Conservation (phyloP, 2,329 filamentous ascomycete genomes). For the Xylariaceae sp. region DNA sequence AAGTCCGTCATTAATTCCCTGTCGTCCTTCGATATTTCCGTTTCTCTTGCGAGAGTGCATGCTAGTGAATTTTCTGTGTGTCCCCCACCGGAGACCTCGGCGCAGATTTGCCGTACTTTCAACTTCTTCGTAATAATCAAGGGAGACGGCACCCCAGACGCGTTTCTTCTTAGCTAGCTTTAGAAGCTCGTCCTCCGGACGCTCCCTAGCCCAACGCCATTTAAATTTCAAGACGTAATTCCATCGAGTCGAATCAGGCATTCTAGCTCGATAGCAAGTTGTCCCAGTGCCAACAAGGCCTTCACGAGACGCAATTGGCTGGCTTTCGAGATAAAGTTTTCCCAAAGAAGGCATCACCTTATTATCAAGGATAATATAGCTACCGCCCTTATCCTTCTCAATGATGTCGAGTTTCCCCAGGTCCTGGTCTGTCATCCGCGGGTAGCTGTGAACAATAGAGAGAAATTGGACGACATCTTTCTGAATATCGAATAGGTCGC, state of each 20-base stretch:
- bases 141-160: slow-evolving; percentile 38
- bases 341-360: slow-evolving; percentile 21
- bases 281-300: slow-evolving; percentile 39
- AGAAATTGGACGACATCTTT: slow-evolving; percentile 40
- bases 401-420: slow-evolving; percentile 37
- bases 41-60: neutral
- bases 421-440: slow-evolving; percentile 39
- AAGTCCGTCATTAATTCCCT: slow-evolving; percentile 16
- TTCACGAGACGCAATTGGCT: slow-evolving; percentile 37
- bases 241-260: slow-evolving; percentile 34
- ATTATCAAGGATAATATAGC: slow-evolving; percentile 24
- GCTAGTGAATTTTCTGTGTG: slow-evolving; percentile 25
- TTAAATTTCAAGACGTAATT: slow-evolving; percentile 42
- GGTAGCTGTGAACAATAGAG: slow-evolving; percentile 39
- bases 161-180: slow-evolving; percentile 37
- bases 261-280: slow-evolving; percentile 41
- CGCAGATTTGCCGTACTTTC: slow-evolving; percentile 37
- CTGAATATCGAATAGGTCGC: slow-evolving; percentile 39
- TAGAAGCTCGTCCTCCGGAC: slow-evolving; percentile 43
- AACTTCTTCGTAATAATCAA: slow-evolving; percentile 37
- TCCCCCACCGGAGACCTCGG: slow-evolving; percentile 32
- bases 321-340: slow-evolving; percentile 40
- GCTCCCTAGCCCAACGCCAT: slow-evolving; percentile 41
- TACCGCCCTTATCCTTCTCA: slow-evolving; percentile 33
- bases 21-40: slow-evolving; percentile 14